These are phyloP conservation scores for Sporisorium graminicola DNA, from an alignment of 1,284 basidiomycete genomes.

Conservation along the genomic window DNA sequence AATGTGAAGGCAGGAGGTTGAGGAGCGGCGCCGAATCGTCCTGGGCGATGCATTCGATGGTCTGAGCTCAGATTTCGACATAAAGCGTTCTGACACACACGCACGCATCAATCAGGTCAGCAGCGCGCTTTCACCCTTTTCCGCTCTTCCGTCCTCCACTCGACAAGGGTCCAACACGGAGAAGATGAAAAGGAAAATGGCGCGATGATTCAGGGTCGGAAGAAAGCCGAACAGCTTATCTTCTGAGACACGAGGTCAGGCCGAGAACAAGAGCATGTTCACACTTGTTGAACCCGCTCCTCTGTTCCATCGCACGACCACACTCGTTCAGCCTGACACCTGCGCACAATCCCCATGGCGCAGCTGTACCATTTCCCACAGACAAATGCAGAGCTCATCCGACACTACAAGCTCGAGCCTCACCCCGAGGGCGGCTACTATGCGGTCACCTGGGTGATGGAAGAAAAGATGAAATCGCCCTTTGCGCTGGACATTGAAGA, in stretches of 20 bases:
- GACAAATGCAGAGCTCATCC: constrained; percentile 41
- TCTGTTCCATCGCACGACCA: neutral
- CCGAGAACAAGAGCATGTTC: too few species aligned
- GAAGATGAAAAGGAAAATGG: neutral
- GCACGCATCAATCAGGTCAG: neutral
- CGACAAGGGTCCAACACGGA: neutral
- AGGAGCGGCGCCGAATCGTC: neutral
- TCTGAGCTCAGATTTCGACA: constrained; percentile 30
- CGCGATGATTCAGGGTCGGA: constrained; percentile 2
- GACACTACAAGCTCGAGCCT: constrained; percentile 44
- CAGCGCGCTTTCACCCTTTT: neutral
- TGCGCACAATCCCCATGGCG: constrained; percentile 1
- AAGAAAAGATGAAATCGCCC: constrained; percentile 37
- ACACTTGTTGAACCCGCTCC: neutral
- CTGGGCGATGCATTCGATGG: too few species aligned
- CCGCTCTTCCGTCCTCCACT: neutral
- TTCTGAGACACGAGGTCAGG: too few species aligned
- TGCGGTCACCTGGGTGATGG: constrained; percentile 38
- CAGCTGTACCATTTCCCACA: constrained; percentile 43
- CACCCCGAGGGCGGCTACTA: constrained; percentile 56
- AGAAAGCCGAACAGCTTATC: constrained; percentile 7
- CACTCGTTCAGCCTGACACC: neutral
- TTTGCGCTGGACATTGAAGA: constrained; percentile 37
- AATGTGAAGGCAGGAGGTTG: constrained; percentile 1
- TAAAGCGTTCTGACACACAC: constrained; percentile 9